Evolutionary conservation across 768 basidiomycete species (phyloP).

Genomic region (Termitomyces sp.): DNA sequence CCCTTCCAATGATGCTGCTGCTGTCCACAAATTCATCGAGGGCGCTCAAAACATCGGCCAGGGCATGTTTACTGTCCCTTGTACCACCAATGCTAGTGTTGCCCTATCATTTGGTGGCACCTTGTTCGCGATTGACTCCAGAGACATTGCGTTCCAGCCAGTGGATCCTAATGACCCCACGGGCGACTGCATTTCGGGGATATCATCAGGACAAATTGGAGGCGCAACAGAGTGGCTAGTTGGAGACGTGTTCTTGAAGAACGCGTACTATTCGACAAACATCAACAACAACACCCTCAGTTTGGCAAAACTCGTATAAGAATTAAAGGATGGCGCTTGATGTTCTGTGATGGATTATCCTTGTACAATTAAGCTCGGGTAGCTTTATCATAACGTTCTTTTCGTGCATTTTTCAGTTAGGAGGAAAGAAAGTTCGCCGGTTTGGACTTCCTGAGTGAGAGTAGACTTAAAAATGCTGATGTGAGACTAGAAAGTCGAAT

Average conservation of each 20-base stretch:
- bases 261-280: slow-evolving; percentile 67
- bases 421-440: neutral
- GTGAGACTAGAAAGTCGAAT: too few relatives aligned
- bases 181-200: slow-evolving; percentile 68
- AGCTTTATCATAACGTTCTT: slow-evolving; percentile 9
- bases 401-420: neutral
- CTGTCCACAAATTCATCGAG: slow-evolving; percentile 37
- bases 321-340: neutral
- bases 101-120: slow-evolving; percentile 43
- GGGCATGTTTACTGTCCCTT: slow-evolving; percentile 49
- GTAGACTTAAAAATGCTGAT: too few relatives aligned
- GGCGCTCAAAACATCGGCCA: slow-evolving; percentile 39
- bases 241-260: slow-evolving; percentile 76
- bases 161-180: slow-evolving; percentile 44
- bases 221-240: slow-evolving; percentile 66
- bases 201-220: slow-evolving; percentile 57
- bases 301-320: slow-evolving; percentile 46
- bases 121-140: slow-evolving; percentile 52
- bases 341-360: neutral
- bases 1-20: slow-evolving; percentile 30
- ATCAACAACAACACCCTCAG: slow-evolving; percentile 51
- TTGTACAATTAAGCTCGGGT: neutral
- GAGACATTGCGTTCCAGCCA: slow-evolving; percentile 55
- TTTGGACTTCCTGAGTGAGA: too few relatives aligned
- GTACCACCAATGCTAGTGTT: slow-evolving; percentile 35